Conservation (phyloP, 2,329 filamentous ascomycete genomes). For the Fusarium miscanthi region DNA sequence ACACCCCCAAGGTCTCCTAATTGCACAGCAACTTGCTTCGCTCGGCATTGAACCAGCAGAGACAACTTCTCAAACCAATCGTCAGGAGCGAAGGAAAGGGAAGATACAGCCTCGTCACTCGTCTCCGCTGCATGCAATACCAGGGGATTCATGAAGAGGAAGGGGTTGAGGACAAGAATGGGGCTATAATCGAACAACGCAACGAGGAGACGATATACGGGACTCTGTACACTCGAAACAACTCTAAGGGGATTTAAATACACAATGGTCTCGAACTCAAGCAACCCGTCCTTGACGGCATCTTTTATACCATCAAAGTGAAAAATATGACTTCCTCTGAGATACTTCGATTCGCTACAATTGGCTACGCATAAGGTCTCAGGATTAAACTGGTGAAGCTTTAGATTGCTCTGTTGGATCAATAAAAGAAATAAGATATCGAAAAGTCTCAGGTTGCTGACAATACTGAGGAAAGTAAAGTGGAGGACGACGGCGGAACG, state of each 20-base stretch:
- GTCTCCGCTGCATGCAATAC: no score
- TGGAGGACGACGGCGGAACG: background rate
- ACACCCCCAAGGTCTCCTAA: slow-evolving; percentile 12
- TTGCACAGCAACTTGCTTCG: slow-evolving; percentile 27
- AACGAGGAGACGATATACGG: no score
- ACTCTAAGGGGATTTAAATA: background rate
- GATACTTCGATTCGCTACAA: slow-evolving; percentile 33
- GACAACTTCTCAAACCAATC: no score
- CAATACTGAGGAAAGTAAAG: background rate
- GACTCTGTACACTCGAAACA: no score
- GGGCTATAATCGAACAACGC: no score
- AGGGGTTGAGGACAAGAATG: no score
- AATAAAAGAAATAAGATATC: background rate
- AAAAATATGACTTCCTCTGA: slow-evolving; percentile 2
- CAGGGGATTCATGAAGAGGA: no score
- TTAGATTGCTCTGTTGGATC: slow-evolving; percentile 4
- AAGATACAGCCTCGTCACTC: no score
- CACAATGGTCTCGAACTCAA: slow-evolving; percentile 42
- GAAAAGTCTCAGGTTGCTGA: background rate
- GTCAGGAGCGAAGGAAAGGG: no score
- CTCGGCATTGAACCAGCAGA: slow-evolving; percentile 30
- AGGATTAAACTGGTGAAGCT: slow-evolving; percentile 6
- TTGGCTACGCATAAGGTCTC: slow-evolving; percentile 30
- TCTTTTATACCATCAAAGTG: slow-evolving; percentile 37
- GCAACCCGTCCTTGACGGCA: slow-evolving; percentile 25